phyloP scores from a whole-genome alignment of 2,329 filamentous ascomycete species.

The Acephala macrosclerotiorum region DNA sequence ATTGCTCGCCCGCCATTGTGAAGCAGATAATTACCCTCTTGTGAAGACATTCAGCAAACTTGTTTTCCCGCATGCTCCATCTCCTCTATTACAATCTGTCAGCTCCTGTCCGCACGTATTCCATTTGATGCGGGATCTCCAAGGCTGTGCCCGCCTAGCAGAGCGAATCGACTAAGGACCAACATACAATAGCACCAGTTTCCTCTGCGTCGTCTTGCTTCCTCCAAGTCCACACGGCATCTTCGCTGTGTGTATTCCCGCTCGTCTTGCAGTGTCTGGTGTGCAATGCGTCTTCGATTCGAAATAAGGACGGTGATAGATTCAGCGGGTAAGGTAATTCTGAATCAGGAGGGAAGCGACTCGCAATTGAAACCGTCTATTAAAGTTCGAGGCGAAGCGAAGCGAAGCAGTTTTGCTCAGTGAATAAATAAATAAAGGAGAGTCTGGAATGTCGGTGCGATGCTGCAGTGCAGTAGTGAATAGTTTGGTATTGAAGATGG shows the following conservation, averaged over 20 bases:
- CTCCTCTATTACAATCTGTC: constrained; percentile 67
- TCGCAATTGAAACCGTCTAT: not conserved
- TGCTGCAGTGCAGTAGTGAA: not conserved
- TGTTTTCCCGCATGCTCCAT: constrained; percentile 97
- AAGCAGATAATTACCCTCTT: constrained; percentile 72
- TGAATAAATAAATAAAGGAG: not conserved
- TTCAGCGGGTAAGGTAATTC: not conserved
- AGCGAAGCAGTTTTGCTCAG: not conserved
- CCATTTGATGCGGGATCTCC: not conserved
- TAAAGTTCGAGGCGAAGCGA: not conserved
- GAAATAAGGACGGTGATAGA: not conserved
- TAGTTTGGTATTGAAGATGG: not conserved
- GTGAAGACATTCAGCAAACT: constrained; percentile 98
- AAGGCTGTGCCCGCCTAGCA: not conserved
- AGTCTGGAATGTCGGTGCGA: constrained; percentile 5
- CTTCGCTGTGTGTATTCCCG: constrained; percentile 15
- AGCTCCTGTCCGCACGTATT: not conserved
- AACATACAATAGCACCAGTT: constrained; percentile 75
- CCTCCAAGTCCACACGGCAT: constrained; percentile 52
- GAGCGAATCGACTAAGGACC: constrained; percentile 31
- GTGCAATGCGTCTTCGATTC: not conserved
- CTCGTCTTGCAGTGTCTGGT: not conserved
- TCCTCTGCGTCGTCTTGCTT: constrained; percentile 74
- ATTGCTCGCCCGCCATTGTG: not conserved
- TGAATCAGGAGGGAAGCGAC: not conserved